These are phyloP conservation scores for Candolleomyces efflorescens DNA, from an alignment of 768 basidiomycete species.

Conservation along the genomic window DNA sequence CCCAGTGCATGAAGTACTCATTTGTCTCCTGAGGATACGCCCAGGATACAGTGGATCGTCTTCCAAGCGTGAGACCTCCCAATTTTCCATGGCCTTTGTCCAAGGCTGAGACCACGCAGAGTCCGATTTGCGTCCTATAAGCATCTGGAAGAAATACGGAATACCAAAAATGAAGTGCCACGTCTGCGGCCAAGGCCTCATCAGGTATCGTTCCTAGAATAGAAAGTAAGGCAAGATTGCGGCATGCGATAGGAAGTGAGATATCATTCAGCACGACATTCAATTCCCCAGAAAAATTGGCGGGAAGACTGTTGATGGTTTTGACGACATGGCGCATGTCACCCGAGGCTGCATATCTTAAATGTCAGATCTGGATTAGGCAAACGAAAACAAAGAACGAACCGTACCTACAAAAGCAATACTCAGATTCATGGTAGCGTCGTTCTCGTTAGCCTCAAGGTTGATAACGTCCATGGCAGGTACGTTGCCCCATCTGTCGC, in stretches of 20 bases:
- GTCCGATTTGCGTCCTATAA: not conserved
- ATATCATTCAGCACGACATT: constrained; percentile 35
- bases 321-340: constrained; percentile 2
- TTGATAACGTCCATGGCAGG: constrained; percentile 1
- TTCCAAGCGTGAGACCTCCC: not conserved
- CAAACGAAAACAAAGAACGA: not conserved
- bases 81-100: not conserved
- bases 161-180: constrained; percentile 42
- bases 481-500: not conserved
- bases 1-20: not conserved
- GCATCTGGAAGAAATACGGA: constrained; percentile 16
- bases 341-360: not conserved
- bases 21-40: not conserved
- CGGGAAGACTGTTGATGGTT: not conserved
- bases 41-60: not conserved
- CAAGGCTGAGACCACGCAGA: not conserved
- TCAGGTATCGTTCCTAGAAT: constrained; percentile 29
- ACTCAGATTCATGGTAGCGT: not conserved
- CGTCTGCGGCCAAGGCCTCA: constrained; percentile 27
- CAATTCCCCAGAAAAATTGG: constrained; percentile 20
- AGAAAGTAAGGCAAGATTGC: constrained; percentile 34
- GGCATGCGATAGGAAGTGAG: constrained; percentile 18
- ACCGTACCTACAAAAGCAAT: not conserved
- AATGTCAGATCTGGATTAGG: not conserved
- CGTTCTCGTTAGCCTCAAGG: not conserved